Conservation (phyloP, 2,329 filamentous ascomycete genomes). For the Alternaria triticina region DNA sequence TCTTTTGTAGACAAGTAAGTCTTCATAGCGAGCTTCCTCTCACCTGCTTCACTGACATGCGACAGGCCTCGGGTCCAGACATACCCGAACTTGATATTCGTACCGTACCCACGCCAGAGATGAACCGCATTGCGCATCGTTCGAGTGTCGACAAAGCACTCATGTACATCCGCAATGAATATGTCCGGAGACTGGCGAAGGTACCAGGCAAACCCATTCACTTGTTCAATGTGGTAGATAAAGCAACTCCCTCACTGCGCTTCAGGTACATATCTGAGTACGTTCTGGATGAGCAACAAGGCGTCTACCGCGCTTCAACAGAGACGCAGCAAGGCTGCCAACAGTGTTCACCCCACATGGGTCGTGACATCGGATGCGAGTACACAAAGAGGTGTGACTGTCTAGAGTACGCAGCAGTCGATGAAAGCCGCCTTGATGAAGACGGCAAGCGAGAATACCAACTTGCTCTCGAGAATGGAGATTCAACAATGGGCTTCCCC, state of each 20-base stretch:
- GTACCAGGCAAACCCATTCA: conserved; percentile 54
- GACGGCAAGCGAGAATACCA: conserved; percentile 31
- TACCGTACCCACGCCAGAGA: conserved; percentile 45
- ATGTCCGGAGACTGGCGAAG: conserved; percentile 38
- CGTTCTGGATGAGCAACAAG: conserved; percentile 58
- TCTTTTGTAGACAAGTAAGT: conserved; percentile 45
- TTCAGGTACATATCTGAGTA: conserved; percentile 74
- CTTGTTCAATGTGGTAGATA: conserved; percentile 69
- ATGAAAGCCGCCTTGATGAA: conserved; percentile 46
- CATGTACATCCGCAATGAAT: conserved; percentile 47
- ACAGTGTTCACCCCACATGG: conserved; percentile 64
- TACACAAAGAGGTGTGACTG: conserved; percentile 70
- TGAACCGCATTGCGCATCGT: conserved; percentile 38
- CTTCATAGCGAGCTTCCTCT: neutral
- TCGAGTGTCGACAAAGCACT: conserved; percentile 42
- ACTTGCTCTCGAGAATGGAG: conserved; percentile 17
- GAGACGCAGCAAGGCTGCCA: conserved; percentile 72
- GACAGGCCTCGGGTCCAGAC: conserved; percentile 19
- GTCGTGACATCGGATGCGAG: conserved; percentile 64
- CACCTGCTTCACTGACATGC: neutral
- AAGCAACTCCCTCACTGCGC: conserved; percentile 60
- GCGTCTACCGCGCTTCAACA: conserved; percentile 64
- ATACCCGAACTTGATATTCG: conserved; percentile 38
- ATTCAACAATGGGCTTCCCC: conserved; percentile 47
- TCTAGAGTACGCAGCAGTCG: conserved; percentile 65